These are phyloP conservation scores for Arthrobotrys megalospora DNA, from an alignment of 2,329 filamentous ascomycete species.

Conservation along the genomic window DNA sequence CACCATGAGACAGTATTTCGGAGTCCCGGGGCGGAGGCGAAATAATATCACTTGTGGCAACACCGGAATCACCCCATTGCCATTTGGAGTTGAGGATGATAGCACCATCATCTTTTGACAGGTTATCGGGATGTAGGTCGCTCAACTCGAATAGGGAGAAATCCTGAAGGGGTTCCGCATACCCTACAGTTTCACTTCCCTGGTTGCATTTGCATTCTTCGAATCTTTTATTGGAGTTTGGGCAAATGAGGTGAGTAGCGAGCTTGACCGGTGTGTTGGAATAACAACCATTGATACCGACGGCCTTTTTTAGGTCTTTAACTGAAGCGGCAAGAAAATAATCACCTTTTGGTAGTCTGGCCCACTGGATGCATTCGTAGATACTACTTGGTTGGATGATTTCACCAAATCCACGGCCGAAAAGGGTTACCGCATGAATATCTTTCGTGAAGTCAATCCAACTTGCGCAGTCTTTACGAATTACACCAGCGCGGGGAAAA, in stretches of 20 bases:
- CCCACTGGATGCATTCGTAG: conserved; percentile 64
- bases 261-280: conserved; percentile 57
- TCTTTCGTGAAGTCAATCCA: conserved; percentile 64
- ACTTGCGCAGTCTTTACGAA: conserved; percentile 25
- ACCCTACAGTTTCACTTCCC: background rate
- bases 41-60: background rate
- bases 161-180: no score
- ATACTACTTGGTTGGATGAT: conserved; percentile 63
- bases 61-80: conserved; percentile 1
- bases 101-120: no score
- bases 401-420: conserved; percentile 65
- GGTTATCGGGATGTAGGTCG: no score
- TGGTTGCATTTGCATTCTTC: no score
- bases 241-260: conserved; percentile 61
- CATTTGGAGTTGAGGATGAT: background rate
- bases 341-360: conserved; percentile 63
- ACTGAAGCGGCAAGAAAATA: conserved; percentile 65
- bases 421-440: conserved; percentile 62
- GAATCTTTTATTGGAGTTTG: conserved; percentile 14
- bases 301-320: conserved; percentile 65
- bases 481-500: conserved; percentile 61
- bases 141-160: no score
- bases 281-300: conserved; percentile 63
- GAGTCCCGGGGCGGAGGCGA: background rate
- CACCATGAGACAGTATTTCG: conserved; percentile 1